phyloP scores from a whole-genome alignment of 805 yeast genomes.

The Phaffomyces opuntiae region DNA sequence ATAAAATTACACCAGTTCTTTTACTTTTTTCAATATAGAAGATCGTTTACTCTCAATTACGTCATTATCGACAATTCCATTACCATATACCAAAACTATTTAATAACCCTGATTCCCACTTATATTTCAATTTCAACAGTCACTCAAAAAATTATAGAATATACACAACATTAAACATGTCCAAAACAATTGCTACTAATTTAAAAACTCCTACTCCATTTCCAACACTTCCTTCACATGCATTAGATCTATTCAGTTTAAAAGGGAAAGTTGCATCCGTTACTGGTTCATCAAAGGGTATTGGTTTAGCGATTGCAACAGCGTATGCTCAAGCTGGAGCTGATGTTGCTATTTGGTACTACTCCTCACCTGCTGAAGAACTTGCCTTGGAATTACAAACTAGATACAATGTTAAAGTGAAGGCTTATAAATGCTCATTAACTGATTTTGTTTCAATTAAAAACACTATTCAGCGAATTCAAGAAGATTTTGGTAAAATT shows the following conservation, averaged over 20 bases:
- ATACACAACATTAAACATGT: background rate
- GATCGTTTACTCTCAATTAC: background rate
- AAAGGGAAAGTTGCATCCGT: conserved; percentile 82
- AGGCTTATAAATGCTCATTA: conserved; percentile 42
- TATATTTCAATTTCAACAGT: background rate
- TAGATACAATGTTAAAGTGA: conserved; percentile 55
- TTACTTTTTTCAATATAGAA: too few relatives aligned
- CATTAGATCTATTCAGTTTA: conserved; percentile 65
- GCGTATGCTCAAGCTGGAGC: conserved; percentile 90
- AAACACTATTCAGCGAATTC: conserved; percentile 31
- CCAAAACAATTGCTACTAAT: conserved; percentile 19
- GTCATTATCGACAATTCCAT: background rate
- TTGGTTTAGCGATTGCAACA: conserved; percentile 76
- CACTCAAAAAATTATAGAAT: background rate
- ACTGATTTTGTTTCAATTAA: conserved; percentile 26
- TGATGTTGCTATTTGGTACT: conserved; percentile 50
- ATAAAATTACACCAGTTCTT: too few relatives aligned
- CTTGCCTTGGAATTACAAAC: conserved; percentile 47
- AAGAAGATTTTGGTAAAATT: conserved; percentile 61
- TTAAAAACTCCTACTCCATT: conserved; percentile 37
- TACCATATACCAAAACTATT: too few relatives aligned
- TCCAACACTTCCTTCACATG: conserved; percentile 45
- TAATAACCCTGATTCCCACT: background rate
- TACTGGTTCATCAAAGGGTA: conserved; percentile 82
- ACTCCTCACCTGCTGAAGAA: conserved; percentile 23